Evolutionary conservation across 441 rosid species (phyloP), one percentile per base, ranked within the genome.

Genomic region (Daphne laureola): DNA sequence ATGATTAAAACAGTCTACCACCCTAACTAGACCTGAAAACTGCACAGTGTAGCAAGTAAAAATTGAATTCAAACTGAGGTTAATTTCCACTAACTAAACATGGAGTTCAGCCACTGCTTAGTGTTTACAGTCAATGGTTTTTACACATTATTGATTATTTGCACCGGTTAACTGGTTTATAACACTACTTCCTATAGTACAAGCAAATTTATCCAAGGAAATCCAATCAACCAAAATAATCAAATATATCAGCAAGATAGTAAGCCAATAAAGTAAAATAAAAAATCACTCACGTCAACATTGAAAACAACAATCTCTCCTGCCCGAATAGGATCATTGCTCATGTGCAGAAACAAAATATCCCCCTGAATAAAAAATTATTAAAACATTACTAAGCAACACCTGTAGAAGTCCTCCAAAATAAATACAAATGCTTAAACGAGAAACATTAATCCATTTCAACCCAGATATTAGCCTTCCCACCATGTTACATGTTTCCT

Each of bases 271-370:
- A 49, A 57, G 25, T 0, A 14, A 54, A 55, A 11, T 8, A 3
- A 49, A 3, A 12, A n/a, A 51, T 43, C 49, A 18, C 88, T 69
- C 73, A 87, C 96, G 57, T 90, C 93, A 35, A 93, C 74, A 66
- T 93, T 83, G 58, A 85, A 93, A 64, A 87, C 98, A 61, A 93
- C 87, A 63, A 89, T 93, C 65, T 93, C 98, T 41, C 97, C 97
- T 1, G 98, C 78, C 27, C 95, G 91, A 73, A 93, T 90, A 8
- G 99, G 96, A 53, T 83, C 97, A 45, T 87, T 78, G 59, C 81
- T 83, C 99, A 85, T 93, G 61, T 79, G 87, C 78, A 90, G 68
- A 80, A 93, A 93, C 71, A 93, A 59, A 54, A 90, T 83, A 66
- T 93, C 99, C 4, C 99, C 96, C 99, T 93, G 80, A 46, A 84